A percentile compares a stretch with the other conserved stretches of the same genome.
Conservation (phyloP, 2,329 filamentous ascomycete genomes). For the Calonectria crousiana region DNA sequence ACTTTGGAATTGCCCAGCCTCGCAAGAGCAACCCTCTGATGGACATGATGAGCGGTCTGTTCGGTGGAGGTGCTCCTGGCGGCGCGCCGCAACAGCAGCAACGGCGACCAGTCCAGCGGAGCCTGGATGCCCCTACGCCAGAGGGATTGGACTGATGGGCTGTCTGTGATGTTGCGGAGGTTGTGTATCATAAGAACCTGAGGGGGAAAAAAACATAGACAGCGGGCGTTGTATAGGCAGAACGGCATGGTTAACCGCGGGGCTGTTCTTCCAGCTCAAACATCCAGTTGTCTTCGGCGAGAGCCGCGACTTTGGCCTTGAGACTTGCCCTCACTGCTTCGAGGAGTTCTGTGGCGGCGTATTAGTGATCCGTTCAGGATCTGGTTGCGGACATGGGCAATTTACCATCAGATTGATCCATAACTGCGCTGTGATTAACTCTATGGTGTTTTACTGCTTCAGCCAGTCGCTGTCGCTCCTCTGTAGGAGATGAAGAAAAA, state of each 20-base stretch:
- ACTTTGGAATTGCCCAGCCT: slow-evolving; percentile 92
- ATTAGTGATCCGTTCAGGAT: slow-evolving; percentile 25
- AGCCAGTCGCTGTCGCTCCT: slow-evolving; percentile 70
- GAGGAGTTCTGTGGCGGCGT: slow-evolving; percentile 69
- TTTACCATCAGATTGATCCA: slow-evolving; percentile 76
- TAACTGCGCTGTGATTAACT: slow-evolving; percentile 64
- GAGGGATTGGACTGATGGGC: slow-evolving; percentile 69
- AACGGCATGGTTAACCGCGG: slow-evolving; percentile 46
- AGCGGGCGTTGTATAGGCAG: slow-evolving; percentile 41
- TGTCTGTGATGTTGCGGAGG: slow-evolving; percentile 12
- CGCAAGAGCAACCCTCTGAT: slow-evolving; percentile 92
- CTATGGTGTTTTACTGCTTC: slow-evolving; percentile 73
- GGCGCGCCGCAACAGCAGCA: slow-evolving; percentile 51
- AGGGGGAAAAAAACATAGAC: slow-evolving; percentile 39
- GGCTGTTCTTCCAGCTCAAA: slow-evolving; percentile 77
- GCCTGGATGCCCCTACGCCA: slow-evolving; percentile 63
- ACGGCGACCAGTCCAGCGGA: slow-evolving; percentile 58
- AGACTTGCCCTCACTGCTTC: slow-evolving; percentile 78
- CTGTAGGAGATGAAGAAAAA: slow-evolving; percentile 47
- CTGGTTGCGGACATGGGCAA: slow-evolving; percentile 14
- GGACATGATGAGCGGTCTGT: slow-evolving; percentile 98
- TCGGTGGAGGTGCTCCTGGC: slow-evolving; percentile 78
- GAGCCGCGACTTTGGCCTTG: slow-evolving; percentile 76
- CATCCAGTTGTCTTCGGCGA: slow-evolving; percentile 93
- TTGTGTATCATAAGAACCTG: slow-evolving; percentile 42